Conservation (phyloP, 495 filamentous ascomycete species). For the Aspergillus kassunensis region DNA sequence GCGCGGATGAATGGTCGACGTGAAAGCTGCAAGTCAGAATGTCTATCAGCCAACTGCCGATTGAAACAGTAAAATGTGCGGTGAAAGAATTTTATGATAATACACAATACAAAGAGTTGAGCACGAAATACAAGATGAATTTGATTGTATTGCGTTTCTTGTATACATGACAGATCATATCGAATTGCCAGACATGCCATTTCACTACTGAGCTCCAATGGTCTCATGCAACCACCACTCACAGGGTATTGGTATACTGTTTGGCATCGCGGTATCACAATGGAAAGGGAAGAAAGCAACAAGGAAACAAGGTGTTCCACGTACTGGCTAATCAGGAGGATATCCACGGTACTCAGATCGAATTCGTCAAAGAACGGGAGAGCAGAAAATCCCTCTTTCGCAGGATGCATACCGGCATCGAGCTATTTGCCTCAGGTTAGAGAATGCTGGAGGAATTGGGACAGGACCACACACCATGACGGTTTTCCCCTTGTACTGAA, state of each 20-base stretch:
- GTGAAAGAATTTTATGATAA: slow-evolving; percentile 3
- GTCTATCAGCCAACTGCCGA: slow-evolving; percentile 23
- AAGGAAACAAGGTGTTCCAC: slow-evolving; percentile 33
- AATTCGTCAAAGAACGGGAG: slow-evolving; percentile 98
- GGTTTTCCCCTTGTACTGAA: slow-evolving; percentile 98
- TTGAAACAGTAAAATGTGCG: not conserved
- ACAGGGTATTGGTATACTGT: slow-evolving; percentile 1
- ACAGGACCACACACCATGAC: slow-evolving; percentile 77
- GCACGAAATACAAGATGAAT: slow-evolving; percentile 16
- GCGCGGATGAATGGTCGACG: slow-evolving; percentile 90
- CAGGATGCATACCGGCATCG: slow-evolving; percentile 94
- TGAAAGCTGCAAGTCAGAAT: slow-evolving; percentile 67
- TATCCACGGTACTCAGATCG: slow-evolving; percentile 93
- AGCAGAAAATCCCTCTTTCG: slow-evolving; percentile 90
- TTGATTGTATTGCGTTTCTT: slow-evolving; percentile 31
- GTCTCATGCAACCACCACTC: slow-evolving; percentile 1
- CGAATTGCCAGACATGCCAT: slow-evolving; percentile 11
- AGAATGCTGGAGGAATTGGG: not conserved
- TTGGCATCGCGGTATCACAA: slow-evolving; percentile 6
- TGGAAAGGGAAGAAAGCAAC: slow-evolving; percentile 2
- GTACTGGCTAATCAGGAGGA: slow-evolving; percentile 97
- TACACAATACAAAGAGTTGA: slow-evolving; percentile 22
- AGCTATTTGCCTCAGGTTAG: slow-evolving; percentile 54
- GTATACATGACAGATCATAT: slow-evolving; percentile 25
- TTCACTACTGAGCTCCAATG: slow-evolving; percentile 8